Base-by-base conservation (phyloP, 2,329 filamentous ascomycete genomes). In the Aspergillus texensis region DNA sequence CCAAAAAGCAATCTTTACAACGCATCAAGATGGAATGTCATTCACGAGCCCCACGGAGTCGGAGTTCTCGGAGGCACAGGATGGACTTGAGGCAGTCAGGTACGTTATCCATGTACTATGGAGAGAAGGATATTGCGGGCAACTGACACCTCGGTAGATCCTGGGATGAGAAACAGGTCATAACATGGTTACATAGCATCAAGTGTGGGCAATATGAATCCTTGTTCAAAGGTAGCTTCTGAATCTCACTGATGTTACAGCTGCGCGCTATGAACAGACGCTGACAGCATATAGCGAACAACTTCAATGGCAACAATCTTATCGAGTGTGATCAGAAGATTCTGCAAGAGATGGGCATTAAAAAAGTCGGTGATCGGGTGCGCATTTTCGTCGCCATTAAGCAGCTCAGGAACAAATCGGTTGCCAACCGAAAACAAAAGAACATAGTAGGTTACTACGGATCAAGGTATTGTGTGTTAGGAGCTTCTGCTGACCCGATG, bases 271-370 rank as follows among this genome's bases (percentile, higher is more conserved):
- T 28, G 6, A 28, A 26, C 56, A 45, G 46, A n/a, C 57, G 11
- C 56, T 48, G 39, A 46, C 26, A 24, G 46, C 30, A 32, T 19
- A 39, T 41, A 87, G 85, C 89, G 75, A 97, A 99, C 78, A 92
- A 98, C 78, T 97, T 99, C 82, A 99, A 95, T 75, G 95, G 95
- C 72, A 93, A 97, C 81, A 97, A 96, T 75, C 84, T 99, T 52
- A 85, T 99, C 70, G 95, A 99, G 80, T 94, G 97, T 85, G 95
- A 99, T 79, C 96, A 97, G 83, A 90, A 93, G 61, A 93, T 96
- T 46, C 85, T 99, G 67, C 96, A 97, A 79, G 95, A 99, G 78
- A 96, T 99, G 88, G 95, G 95, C 50, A 94, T 99, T 71, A 96
- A 97, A 71, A 99, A 98, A 80, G 92, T 99, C 68, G 95, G 95